Conservation (phyloP, 1,284 basidiomycete species). For the Tausonia pullulans region DNA sequence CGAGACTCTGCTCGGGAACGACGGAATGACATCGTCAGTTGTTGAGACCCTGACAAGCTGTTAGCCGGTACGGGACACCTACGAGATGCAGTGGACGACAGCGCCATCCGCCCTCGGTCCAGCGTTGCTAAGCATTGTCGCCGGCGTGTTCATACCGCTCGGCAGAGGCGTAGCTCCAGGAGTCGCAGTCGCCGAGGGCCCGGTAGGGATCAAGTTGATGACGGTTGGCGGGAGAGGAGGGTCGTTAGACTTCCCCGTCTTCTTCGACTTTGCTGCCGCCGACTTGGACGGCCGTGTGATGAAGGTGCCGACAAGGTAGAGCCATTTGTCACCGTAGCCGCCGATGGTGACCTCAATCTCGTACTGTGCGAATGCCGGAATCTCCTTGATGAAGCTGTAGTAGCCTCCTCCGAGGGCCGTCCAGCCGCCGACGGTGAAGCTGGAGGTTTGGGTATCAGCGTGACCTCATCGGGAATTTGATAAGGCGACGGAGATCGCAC, state of each 20-base stretch:
- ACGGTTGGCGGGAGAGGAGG: too few species aligned
- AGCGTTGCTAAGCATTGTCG: too few species aligned
- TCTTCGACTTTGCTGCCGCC: background rate
- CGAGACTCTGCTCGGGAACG: too few species aligned
- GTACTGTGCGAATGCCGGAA: constrained; percentile 51
- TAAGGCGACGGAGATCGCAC: too few species aligned
- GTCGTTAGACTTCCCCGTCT: background rate
- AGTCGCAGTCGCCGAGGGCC: background rate
- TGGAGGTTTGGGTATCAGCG: too few species aligned
- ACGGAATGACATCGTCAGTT: too few species aligned
- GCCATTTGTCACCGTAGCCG: constrained; percentile 71
- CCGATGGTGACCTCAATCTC: constrained; percentile 51
- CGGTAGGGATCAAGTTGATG: too few species aligned
- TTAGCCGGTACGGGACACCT: too few species aligned
- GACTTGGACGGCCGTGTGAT: constrained; percentile 39
- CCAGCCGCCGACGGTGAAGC: constrained; percentile 5
- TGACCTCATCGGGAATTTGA: too few species aligned
- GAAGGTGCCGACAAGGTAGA: constrained; percentile 48
- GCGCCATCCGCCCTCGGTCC: constrained; percentile 17
- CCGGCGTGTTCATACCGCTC: too few species aligned
- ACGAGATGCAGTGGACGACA: constrained; percentile 46
- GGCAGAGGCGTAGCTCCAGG: background rate
- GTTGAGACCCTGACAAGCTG: too few species aligned
- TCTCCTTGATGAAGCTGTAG: constrained; percentile 55
- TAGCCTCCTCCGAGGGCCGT: background rate